These are phyloP conservation scores for Zygosaccharomyces siamensis DNA, from an alignment of 805 yeast species.

Conservation along the genomic window DNA sequence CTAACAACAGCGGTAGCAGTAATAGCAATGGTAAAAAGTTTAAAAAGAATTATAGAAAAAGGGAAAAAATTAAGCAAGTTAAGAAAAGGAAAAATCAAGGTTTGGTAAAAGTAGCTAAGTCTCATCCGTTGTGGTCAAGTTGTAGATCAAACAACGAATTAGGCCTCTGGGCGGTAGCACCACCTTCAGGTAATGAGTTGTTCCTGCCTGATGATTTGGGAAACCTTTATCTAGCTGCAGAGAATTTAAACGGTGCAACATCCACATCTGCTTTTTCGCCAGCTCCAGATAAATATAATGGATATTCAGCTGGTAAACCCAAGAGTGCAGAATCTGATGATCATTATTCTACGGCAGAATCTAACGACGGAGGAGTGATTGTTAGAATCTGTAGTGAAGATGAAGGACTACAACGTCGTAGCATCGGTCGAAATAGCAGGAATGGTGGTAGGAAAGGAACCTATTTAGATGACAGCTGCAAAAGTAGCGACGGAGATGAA, in stretches of 20 bases:
- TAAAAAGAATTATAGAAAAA: neutral
- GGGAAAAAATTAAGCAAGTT: neutral
- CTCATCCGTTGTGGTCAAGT: neutral
- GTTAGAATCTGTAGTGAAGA: neutral
- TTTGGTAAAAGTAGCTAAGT: slow-evolving; percentile 1
- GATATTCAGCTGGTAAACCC: neutral
- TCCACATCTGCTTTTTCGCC: neutral
- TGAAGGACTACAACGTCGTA: neutral
- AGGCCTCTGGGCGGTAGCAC: slow-evolving; percentile 10
- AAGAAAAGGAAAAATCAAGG: neutral
- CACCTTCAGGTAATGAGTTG: slow-evolving; percentile 11
- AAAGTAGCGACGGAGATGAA: neutral
- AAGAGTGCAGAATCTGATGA: slow-evolving; percentile 2
- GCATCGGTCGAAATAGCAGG: neutral
- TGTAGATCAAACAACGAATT: slow-evolving; percentile 4
- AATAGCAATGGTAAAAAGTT: neutral
- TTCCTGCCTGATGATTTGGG: slow-evolving; percentile 8
- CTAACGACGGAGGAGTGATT: neutral
- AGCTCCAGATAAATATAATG: neutral
- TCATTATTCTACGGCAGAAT: slow-evolving; percentile 3
- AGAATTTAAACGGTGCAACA: neutral
- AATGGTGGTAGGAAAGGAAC: neutral
- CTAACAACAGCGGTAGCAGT: neutral
- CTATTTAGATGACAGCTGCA: neutral
- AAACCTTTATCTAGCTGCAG: slow-evolving; percentile 12